Evolutionary conservation across 2,329 filamentous ascomycete genomes (phyloP).

Genomic region (Trichoderma oligosporum): DNA sequence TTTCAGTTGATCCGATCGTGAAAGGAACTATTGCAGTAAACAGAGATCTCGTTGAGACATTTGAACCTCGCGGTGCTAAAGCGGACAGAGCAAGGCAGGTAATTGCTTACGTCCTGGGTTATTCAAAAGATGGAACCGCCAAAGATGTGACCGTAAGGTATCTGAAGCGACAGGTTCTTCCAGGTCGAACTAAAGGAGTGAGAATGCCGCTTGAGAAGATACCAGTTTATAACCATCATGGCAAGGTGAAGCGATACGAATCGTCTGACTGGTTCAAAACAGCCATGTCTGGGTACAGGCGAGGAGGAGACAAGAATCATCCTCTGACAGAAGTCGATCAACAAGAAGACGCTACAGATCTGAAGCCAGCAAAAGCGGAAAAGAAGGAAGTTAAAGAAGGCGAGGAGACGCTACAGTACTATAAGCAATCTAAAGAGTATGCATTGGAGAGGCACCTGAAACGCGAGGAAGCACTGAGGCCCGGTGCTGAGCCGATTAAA

Average conservation of each 20-base stretch:
- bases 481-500: slow-evolving; percentile 65
- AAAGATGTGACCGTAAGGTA: slow-evolving; percentile 96
- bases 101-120: slow-evolving; percentile 83
- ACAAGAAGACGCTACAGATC: slow-evolving; percentile 71
- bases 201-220: slow-evolving; percentile 77
- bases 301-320: slow-evolving; percentile 46
- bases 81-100: slow-evolving; percentile 85
- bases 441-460: slow-evolving; percentile 82
- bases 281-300: slow-evolving; percentile 68
- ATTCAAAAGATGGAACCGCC: slow-evolving; percentile 77
- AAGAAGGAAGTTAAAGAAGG: slow-evolving; percentile 71
- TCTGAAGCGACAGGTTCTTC: slow-evolving; percentile 73
- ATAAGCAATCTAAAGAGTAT: slow-evolving; percentile 81
- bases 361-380: slow-evolving; percentile 68
- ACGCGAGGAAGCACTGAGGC: slow-evolving; percentile 81
- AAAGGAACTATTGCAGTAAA: slow-evolving; percentile 66
- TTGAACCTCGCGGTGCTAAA: slow-evolving; percentile 79
- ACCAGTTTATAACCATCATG: slow-evolving; percentile 70
- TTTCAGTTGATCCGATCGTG: slow-evolving; percentile 74
- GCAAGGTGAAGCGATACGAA: slow-evolving; percentile 73
- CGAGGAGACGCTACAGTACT: slow-evolving; percentile 79
- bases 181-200: slow-evolving; percentile 84
- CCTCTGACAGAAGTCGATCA: slow-evolving; percentile 70
- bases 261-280: slow-evolving; percentile 85
- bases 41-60: slow-evolving; percentile 65